Evolutionary conservation across 495 filamentous ascomycete genomes (phyloP).

Genomic region (Penicillium waksmanii): DNA sequence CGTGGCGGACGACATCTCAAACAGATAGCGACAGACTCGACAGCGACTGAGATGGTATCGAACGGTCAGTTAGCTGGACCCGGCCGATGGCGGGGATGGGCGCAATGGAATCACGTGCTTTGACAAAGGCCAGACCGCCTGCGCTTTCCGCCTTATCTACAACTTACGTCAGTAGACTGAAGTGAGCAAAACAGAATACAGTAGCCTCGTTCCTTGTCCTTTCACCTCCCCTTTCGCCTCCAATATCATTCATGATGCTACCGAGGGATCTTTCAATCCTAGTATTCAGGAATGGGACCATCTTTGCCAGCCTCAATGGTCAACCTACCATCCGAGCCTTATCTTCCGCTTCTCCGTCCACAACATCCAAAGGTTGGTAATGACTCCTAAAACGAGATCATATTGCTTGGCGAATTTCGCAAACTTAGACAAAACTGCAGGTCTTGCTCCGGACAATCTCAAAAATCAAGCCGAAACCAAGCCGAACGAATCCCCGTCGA

Average conservation of each 20-base stretch:
- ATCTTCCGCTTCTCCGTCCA: slow-evolving; percentile 8
- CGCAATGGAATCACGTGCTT: slow-evolving; percentile 22
- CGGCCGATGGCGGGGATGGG: slow-evolving; percentile 21
- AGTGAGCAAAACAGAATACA: neutral
- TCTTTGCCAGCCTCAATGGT: neutral
- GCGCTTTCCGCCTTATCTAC: slow-evolving; percentile 7
- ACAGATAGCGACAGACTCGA: slow-evolving; percentile 12
- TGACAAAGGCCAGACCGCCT: neutral
- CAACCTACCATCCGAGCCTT: slow-evolving; percentile 1
- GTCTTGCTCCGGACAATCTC: neutral
- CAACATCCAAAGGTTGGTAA: slow-evolving; percentile 15
- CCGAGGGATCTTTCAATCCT: neutral
- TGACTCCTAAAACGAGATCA: neutral
- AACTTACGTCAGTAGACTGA: slow-evolving; percentile 16
- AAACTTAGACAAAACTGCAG: neutral
- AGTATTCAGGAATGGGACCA: neutral
- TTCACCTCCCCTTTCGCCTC: neutral
- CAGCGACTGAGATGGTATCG: slow-evolving; percentile 21
- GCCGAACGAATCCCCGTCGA: slow-evolving; percentile 1
- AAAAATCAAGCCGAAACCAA: slow-evolving; percentile 2
- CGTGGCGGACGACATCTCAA: slow-evolving; percentile 35
- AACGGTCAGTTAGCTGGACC: slow-evolving; percentile 18
- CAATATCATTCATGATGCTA: neutral
- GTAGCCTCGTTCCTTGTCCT: neutral
- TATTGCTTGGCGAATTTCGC: neutral